Evolutionary conservation across 306 rosid genomes (phyloP).

Genomic region (Vigna angularis): DNA sequence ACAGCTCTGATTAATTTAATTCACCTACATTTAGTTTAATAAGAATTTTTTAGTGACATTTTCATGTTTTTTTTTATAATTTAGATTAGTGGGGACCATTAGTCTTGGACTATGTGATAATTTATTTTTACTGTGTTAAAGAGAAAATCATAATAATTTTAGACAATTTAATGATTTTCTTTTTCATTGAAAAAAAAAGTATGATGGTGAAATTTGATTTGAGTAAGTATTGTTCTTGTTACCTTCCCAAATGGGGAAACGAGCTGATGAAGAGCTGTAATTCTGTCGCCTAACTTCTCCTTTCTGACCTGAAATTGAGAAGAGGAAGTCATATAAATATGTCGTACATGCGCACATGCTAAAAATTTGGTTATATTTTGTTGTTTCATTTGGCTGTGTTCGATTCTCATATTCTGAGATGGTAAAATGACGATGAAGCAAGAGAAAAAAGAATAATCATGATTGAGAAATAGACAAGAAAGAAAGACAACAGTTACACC

Average conservation of each 20-base stretch:
- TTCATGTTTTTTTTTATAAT: too few species aligned
- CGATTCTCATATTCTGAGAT: conserved; percentile 40
- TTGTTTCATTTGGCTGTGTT: conserved; percentile 42
- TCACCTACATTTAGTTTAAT: neutral
- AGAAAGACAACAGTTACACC: conserved; percentile 77
- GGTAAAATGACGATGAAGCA: conserved; percentile 43
- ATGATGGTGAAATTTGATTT: conserved; percentile 1
- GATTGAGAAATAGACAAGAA: conserved; percentile 70
- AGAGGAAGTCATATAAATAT: conserved; percentile 29
- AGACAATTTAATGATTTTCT: too few species aligned
- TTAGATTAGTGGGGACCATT: neutral
- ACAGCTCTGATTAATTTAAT: neutral
- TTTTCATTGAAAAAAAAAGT: too few species aligned
- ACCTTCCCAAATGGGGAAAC: conserved; percentile 99
- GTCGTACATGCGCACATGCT: conserved; percentile 54
- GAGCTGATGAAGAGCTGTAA: conserved; percentile 95
- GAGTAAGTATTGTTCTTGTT: conserved; percentile 36
- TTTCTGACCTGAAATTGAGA: conserved; percentile 82
- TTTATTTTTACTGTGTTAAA: neutral
- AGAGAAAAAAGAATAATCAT: conserved; percentile 59
- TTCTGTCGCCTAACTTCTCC: conserved; percentile 99
- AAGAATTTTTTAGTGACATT: too few species aligned
- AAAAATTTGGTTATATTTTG: conserved; percentile 45
- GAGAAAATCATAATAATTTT: too few species aligned
- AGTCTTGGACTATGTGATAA: neutral